These are phyloP conservation scores for Penicillium sp. DNA, from an alignment of 2,329 filamentous ascomycete species.

Conservation along the genomic window DNA sequence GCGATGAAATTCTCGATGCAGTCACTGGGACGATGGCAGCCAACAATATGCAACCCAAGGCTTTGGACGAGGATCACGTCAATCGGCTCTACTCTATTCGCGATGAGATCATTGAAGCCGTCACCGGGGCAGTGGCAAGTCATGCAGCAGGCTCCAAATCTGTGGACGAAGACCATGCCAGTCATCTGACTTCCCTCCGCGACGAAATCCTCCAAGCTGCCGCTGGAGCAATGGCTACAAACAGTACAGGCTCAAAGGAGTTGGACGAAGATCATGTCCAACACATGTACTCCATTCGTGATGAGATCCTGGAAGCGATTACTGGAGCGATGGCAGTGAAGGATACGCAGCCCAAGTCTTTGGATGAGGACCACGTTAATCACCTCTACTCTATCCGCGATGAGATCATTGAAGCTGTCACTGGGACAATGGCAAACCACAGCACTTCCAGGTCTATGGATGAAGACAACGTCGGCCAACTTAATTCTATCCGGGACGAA, in stretches of 20 bases:
- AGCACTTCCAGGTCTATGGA: constrained; percentile 16
- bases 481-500: constrained; percentile 30
- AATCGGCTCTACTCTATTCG: constrained; percentile 22
- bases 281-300: constrained; percentile 8
- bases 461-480: constrained; percentile 28
- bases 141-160: constrained; percentile 18
- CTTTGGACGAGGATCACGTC: constrained; percentile 22
- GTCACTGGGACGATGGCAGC: constrained; percentile 24
- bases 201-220: constrained; percentile 32
- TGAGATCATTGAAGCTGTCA: constrained; percentile 27
- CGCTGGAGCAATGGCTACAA: constrained; percentile 16
- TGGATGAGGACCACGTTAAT: constrained; percentile 12
- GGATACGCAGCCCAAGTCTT: not conserved
- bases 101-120: constrained; percentile 31
- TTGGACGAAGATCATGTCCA: too few species aligned
- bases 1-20: constrained; percentile 31
- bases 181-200: constrained; percentile 21
- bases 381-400: constrained; percentile 12
- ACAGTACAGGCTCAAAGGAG: too few species aligned
- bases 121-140: constrained; percentile 23
- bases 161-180: constrained; percentile 18
- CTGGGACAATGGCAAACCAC: constrained; percentile 4
- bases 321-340: constrained; percentile 17
- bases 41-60: constrained; percentile 16
- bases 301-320: constrained; percentile 31